Conservation (phyloP, 1,284 basidiomycete species). For the Wolfiporia cocos region DNA sequence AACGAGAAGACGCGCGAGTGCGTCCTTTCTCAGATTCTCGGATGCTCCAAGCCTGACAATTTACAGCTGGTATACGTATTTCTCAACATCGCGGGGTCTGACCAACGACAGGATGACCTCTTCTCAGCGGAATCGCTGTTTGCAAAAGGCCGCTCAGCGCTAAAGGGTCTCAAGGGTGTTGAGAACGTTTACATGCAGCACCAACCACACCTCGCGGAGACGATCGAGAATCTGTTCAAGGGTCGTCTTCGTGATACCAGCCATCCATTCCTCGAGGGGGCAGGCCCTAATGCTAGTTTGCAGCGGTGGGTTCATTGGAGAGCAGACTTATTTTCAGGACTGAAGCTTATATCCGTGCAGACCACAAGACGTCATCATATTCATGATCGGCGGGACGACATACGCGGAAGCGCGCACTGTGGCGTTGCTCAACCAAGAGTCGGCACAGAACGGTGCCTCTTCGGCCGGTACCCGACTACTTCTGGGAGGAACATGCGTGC, state of each 20-base stretch:
- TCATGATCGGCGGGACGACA: conserved; percentile 91
- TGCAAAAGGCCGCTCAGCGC: conserved; percentile 88
- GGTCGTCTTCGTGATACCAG: conserved; percentile 83
- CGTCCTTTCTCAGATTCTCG: conserved; percentile 15
- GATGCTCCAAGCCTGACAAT: conserved; percentile 2
- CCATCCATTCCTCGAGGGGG: conserved; percentile 84
- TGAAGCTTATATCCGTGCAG: conserved; percentile 44
- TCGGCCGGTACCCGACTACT: conserved; percentile 64
- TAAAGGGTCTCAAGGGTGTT: conserved; percentile 98
- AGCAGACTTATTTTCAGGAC: conserved; percentile 1
- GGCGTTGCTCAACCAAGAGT: conserved; percentile 81
- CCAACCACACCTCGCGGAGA: conserved; percentile 89
- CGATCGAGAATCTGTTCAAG: conserved; percentile 85
- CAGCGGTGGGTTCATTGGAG: conserved; percentile 45
- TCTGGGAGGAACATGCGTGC: conserved; percentile 88
- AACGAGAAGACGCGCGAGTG: conserved; percentile 79
- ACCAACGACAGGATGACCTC: conserved; percentile 95
- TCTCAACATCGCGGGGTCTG: conserved; percentile 90
- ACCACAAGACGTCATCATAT: conserved; percentile 91
- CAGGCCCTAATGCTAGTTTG: conserved; percentile 58
- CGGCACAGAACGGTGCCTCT: conserved; percentile 34
- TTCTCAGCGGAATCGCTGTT: conserved; percentile 96
- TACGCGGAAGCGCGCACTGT: conserved; percentile 89
- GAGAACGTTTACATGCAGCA: conserved; percentile 99
- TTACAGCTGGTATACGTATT: conserved; percentile 86